Base-by-base conservation (phyloP, 345 rosid species). In the Linum usitatissimum region DNA sequence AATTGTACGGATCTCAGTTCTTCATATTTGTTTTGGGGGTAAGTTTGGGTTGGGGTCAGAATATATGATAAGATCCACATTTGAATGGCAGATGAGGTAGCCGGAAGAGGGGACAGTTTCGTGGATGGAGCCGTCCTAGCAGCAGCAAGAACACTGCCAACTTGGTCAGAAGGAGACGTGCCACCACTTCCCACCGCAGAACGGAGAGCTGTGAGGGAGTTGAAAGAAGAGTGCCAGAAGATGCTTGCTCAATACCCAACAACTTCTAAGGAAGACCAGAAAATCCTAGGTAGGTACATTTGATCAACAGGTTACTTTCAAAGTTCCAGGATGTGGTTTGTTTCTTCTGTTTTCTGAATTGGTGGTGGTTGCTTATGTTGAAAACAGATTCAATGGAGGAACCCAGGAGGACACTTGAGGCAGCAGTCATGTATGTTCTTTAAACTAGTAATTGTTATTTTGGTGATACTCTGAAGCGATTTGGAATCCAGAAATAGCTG, bases 81-180 rank as follows among this genome's bases (percentile, higher is more conserved):
- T 54, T 48, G 59, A 18, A 49, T 69, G 30, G 48, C 80, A 85
- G 93, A 75, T 51, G 71, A 76, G 74, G 67, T 81, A 63, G 73
- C 88, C 1, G 66, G 67, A 2, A 71, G 60, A 1, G 69, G 72
- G 6, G 86, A 83, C 64, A 60, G 79, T 54, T 92, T 89, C 65
- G 84, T 89, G 20, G 93, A 89, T 61, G 95, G 98, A 78, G 88
- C 93, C 0, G 84, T 92, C 61, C 69, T 87, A 65, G 98, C 96
- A 34, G 91, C 95, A 42, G 95, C 96, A 62, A 82, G 98, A 76
- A 80, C 91, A 10, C 69, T 92, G 62, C 95, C 98, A 2, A 80
- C 83, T 64, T 92, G 95, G 95, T 85, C 96, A 65, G 93, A 89
- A 57, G 77, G 85, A 60, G 98, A 86, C 70, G 71, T 84, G 31